A percentile compares a stretch with the other conserved stretches of the same genome.
These are phyloP conservation scores for Kodamaea arcana DNA, from an alignment of 1,139 yeast genomes.

Conservation along the genomic window DNA sequence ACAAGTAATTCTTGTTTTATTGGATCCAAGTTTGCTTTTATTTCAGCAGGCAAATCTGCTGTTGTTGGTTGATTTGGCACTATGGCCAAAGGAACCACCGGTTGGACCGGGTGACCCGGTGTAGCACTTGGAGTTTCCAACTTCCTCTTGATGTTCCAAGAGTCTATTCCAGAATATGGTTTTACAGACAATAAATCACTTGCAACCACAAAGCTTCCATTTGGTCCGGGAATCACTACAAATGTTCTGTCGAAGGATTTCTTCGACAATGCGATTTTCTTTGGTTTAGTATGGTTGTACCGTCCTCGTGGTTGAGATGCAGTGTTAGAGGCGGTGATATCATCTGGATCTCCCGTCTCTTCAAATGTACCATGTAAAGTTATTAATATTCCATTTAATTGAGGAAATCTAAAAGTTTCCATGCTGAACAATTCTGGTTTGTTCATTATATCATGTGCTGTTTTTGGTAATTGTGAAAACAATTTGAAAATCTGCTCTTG, in stretches of 20 bases:
- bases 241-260: slow-evolving; percentile 88
- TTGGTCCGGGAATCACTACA: slow-evolving; percentile 69
- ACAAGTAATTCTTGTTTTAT: slow-evolving; percentile 64
- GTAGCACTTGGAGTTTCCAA: slow-evolving; percentile 12
- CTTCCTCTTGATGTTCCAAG: slow-evolving; percentile 42
- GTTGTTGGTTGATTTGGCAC: slow-evolving; percentile 22
- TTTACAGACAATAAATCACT: slow-evolving; percentile 76
- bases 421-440: slow-evolving; percentile 67
- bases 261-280: slow-evolving; percentile 44
- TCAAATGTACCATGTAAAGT: slow-evolving; percentile 80
- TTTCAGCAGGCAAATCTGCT: slow-evolving; percentile 48
- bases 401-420: slow-evolving; percentile 72
- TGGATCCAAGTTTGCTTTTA: slow-evolving; percentile 48
- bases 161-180: slow-evolving; percentile 52
- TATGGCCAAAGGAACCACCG: slow-evolving; percentile 7
- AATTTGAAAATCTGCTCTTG: slow-evolving; percentile 57
- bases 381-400: slow-evolving; percentile 71
- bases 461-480: slow-evolving; percentile 66
- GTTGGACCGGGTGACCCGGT: slow-evolving; percentile 10
- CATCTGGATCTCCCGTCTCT: slow-evolving; percentile 53
- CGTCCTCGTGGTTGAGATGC: slow-evolving; percentile 24
- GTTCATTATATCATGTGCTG: slow-evolving; percentile 65
- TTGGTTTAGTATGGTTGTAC: slow-evolving; percentile 26
- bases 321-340: slow-evolving; percentile 9
- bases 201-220: slow-evolving; percentile 73